A percentile compares a stretch with the other conserved stretches of the same genome.
phyloP scores from a whole-genome alignment of 2,329 filamentous ascomycete species.

The Lachnellula cervina region DNA sequence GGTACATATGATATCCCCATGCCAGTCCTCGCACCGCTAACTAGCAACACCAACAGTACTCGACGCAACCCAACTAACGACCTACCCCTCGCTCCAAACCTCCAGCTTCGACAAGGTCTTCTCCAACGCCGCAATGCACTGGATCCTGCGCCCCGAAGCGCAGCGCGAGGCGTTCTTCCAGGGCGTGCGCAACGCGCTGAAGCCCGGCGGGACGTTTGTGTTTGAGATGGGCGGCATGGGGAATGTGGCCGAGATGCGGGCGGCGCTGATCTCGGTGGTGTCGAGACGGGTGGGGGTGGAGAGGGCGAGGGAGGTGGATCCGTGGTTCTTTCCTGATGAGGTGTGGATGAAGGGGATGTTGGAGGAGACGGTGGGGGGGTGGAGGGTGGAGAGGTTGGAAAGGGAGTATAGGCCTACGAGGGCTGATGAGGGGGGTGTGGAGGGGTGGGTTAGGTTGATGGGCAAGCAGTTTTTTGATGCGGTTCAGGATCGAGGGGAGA shows the following conservation, averaged over 20 bases:
- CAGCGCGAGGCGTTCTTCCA: constrained; percentile 47
- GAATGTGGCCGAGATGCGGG: constrained; percentile 59
- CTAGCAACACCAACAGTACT: constrained; percentile 34
- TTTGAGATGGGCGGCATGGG: constrained; percentile 71
- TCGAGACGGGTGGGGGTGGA: constrained; percentile 45
- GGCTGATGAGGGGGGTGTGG: constrained; percentile 53
- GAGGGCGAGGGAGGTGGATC: constrained; percentile 46
- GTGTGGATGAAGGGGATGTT: constrained; percentile 44
- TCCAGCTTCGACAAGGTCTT: constrained; percentile 50
- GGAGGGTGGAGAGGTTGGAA: constrained; percentile 46
- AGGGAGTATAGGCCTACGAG: constrained; percentile 60
- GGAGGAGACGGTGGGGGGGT: constrained; percentile 39
- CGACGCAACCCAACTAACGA: constrained; percentile 41
- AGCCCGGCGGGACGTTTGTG: constrained; percentile 51
- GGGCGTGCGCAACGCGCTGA: constrained; percentile 47
- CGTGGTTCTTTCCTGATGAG: constrained; percentile 71
- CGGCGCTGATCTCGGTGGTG: constrained; percentile 51
- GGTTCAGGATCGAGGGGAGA: constrained; percentile 39
- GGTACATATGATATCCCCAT: constrained; percentile 8
- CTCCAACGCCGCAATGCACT: constrained; percentile 60
- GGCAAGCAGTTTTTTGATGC: constrained; percentile 53
- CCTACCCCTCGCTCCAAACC: constrained; percentile 33
- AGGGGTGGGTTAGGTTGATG: constrained; percentile 63
- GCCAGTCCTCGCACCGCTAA: neutral
- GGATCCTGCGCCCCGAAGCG: constrained; percentile 50